Evolutionary conservation across 176 grass and related monocot genomes (phyloP).

Genomic region (Neostapfia colusana): DNA sequence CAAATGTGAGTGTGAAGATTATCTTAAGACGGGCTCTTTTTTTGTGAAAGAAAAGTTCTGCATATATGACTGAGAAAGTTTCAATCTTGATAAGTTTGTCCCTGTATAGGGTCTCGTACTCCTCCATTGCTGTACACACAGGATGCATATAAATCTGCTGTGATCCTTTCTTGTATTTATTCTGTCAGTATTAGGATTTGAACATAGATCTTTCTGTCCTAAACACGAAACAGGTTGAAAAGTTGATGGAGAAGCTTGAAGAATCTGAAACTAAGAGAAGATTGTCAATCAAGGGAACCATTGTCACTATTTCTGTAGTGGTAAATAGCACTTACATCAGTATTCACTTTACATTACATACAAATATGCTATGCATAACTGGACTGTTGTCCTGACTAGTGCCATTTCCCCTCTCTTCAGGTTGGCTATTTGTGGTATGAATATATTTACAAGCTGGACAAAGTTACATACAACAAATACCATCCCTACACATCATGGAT

Average conservation of each 20-base stretch:
- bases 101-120: background rate
- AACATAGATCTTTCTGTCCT: background rate
- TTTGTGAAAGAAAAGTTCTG: background rate
- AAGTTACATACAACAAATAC: slow-evolving; percentile 92
- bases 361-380: too few relatives aligned
- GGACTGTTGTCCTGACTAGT: slow-evolving; percentile 23
- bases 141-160: background rate
- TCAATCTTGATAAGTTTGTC: background rate
- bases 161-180: background rate
- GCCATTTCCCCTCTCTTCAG: slow-evolving; percentile 49
- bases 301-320: slow-evolving; percentile 65
- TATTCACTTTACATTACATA: slow-evolving; percentile 11
- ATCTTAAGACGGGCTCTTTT: background rate
- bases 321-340: slow-evolving; percentile 47
- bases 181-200: background rate
- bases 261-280: slow-evolving; percentile 82
- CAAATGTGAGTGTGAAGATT: slow-evolving; percentile 55
- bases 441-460: slow-evolving; percentile 98
- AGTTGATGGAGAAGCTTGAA: slow-evolving; percentile 96
- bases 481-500: slow-evolving; percentile 99
- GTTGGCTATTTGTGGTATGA: slow-evolving; percentile 90
- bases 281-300: slow-evolving; percentile 72
- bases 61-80: background rate
- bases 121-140: background rate
- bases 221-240: slow-evolving; percentile 71